A percentile compares a stretch with the other conserved stretches of the same genome.
phyloP scores from a whole-genome alignment of 305 asterid species.

The Solanum hybrid region DNA sequence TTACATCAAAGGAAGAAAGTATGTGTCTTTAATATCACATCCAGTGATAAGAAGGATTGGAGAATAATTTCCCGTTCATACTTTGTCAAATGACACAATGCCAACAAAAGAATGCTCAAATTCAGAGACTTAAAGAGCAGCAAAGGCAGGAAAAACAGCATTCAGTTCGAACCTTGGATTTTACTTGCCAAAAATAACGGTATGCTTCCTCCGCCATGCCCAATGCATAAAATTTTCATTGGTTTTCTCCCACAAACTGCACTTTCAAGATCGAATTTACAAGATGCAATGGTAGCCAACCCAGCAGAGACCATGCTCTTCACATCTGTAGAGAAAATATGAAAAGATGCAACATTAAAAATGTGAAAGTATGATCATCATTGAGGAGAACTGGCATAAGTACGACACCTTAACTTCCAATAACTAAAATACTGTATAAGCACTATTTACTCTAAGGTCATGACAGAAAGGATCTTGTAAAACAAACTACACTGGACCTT shows the following conservation, averaged over 20 bases:
- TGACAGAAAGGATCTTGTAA: not conserved
- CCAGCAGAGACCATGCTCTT: constrained; percentile 84
- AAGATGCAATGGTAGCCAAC: constrained; percentile 43
- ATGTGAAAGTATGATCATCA: not conserved
- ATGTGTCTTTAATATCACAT: not conserved
- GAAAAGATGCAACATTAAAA: not conserved
- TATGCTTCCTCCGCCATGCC: constrained; percentile 94
- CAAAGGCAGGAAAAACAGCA: not conserved
- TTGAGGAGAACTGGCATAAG: not conserved
- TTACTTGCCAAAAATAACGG: constrained; percentile 70
- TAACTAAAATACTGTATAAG: not conserved
- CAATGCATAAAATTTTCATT: constrained; percentile 66
- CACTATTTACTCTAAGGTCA: not conserved
- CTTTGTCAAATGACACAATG: not conserved
- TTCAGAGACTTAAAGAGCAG: not conserved
- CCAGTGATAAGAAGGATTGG: not conserved
- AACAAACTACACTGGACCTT: not conserved
- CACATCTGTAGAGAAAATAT: constrained; percentile 44
- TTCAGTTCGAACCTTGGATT: constrained; percentile 37
- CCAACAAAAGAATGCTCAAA: not conserved
- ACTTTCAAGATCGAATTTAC: constrained; percentile 41
- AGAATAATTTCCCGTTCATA: not conserved
- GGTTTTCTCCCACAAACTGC: constrained; percentile 49
- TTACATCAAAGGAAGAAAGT: not conserved
- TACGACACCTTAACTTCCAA: not conserved